Evolutionary conservation across 2,329 filamentous ascomycete species (phyloP), one percentile per base, ranked within the genome.

Genomic region (Aspergillus brunneoviolaceus): DNA sequence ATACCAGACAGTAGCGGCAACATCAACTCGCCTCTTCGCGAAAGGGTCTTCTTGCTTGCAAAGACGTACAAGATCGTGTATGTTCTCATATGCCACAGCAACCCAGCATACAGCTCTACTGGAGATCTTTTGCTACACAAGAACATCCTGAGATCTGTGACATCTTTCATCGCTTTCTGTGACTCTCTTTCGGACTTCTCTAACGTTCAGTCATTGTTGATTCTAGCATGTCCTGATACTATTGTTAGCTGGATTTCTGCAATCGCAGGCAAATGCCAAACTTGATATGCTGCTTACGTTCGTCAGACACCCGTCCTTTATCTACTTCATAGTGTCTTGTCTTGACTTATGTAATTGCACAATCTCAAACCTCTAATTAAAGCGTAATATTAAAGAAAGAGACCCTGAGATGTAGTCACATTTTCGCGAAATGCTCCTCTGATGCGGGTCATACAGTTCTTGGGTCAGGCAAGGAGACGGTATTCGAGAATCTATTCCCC

Each of bases 61-160:
- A 57, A 69, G 1, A 82, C 86, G 10, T 94, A 95, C 69, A 87
- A 91, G 63, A 80, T 79, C 4, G 77, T 96, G 1, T 75, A 89
- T 1, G 77, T 96, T 1, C 73, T 96, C 0, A 81, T 95, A 1
- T 87, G 84, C n/a, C 62, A 70, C 12, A 49, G 58, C 16, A 16
- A 14, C 16, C 49, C 55, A 21, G 21, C 50, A 11, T 55, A 47
- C n/a, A 73, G 29, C 19, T 19, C 52, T 9, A 33, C 78, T 60
- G 60, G 31, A 11, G 47, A 25, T 49, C 33, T n/a, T 42, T 50
- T 35, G 48, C 49, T 60, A 2, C 61, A 68, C 55, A 62, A 62
- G 35, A 39, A 48, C 53, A 57, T 63, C 0, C n/a, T 66, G 4
- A 12, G 59, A 12, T 65, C 66, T 23, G 52, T 71, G 5, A 49